Conservation (phyloP, 257 asterid species). For the Catharanthus roseus region DNA sequence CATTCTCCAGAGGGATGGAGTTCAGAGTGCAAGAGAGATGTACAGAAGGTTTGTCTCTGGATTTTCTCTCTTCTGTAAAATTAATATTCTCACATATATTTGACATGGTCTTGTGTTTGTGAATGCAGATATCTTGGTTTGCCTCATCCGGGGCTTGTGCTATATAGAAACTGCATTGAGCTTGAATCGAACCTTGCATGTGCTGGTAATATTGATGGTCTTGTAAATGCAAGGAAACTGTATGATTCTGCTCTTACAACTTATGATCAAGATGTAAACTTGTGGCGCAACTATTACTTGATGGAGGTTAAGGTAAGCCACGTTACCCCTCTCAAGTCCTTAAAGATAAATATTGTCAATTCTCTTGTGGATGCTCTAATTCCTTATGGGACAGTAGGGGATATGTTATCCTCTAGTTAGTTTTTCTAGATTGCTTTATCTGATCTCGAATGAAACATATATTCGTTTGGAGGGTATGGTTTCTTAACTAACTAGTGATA, state of each 20-base stretch:
- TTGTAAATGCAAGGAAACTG: conserved; percentile 59
- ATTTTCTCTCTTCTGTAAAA: neutral
- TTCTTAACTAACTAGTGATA: neutral
- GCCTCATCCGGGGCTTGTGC: conserved; percentile 81
- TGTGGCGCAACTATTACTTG: conserved; percentile 78
- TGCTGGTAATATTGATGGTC: conserved; percentile 47
- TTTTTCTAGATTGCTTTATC: neutral
- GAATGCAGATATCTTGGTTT: conserved; percentile 67
- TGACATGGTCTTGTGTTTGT: neutral
- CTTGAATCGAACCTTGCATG: conserved; percentile 72
- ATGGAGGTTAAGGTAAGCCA: conserved; percentile 74
- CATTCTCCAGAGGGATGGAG: conserved; percentile 68
- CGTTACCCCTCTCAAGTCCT: neutral
- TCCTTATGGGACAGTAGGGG: neutral
- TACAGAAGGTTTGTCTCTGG: conserved; percentile 56
- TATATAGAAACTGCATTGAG: conserved; percentile 60
- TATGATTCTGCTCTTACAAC: conserved; percentile 79
- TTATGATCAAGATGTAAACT: conserved; percentile 56
- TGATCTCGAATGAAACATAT: neutral
- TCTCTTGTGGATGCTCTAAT: neutral
- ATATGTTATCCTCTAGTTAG: neutral
- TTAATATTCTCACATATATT: neutral
- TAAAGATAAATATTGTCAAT: neutral
- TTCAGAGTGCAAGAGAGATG: conserved; percentile 58
- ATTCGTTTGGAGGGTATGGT: neutral